These are phyloP conservation scores for Stylosanthes scabra DNA, from an alignment of 331 rosid genomes.

Conservation along the genomic window DNA sequence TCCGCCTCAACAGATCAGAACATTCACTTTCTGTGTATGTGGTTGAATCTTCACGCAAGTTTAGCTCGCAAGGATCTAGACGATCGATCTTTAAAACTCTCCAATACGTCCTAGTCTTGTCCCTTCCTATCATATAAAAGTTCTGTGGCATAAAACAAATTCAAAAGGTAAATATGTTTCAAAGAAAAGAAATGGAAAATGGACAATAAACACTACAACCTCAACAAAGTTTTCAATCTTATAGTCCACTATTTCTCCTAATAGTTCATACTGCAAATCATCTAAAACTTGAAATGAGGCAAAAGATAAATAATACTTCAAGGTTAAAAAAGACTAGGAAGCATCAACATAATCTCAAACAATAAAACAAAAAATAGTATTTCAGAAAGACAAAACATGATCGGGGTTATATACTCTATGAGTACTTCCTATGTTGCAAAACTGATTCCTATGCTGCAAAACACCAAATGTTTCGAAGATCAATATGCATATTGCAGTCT, in stretches of 20 bases:
- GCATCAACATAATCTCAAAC: conserved; percentile 18
- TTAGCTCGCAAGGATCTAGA: conserved; percentile 75
- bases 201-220: conserved; percentile 21
- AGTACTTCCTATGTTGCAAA: conserved; percentile 27
- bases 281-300: conserved; percentile 12
- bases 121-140: conserved; percentile 96
- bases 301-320: background rate
- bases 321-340: conserved; percentile 1
- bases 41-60: conserved; percentile 79
- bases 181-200: conserved; percentile 12
- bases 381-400: conserved; percentile 1
- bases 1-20: conserved; percentile 84
- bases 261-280: conserved; percentile 21
- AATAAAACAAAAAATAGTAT: background rate
- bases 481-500: conserved; percentile 22
- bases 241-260: conserved; percentile 7
- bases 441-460: conserved; percentile 6
- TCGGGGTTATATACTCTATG: conserved; percentile 8
- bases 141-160: conserved; percentile 60
- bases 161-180: conserved; percentile 22
- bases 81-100: conserved; percentile 89
- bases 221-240: conserved; percentile 20
- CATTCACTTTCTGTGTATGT: conserved; percentile 86
- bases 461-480: conserved; percentile 13
- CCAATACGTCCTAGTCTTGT: conserved; percentile 86